Base-by-base conservation (phyloP, 192 early-diverging fungal species). In the Funneliformis mosseae region DNA sequence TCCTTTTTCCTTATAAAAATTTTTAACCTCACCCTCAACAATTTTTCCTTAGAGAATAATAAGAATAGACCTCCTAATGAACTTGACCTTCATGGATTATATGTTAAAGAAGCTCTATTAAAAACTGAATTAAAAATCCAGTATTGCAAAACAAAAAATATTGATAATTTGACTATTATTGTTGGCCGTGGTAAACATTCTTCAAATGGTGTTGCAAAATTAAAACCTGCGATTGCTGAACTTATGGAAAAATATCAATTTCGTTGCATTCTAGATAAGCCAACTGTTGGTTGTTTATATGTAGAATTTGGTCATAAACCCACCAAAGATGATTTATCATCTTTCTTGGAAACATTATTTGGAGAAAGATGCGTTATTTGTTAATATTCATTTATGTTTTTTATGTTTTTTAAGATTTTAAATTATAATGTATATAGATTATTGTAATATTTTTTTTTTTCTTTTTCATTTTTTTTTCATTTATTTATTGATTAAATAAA, bases 41-140 rank as follows among this genome's bases (percentile, higher is more conserved):
- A n/a, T n/a, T 59, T 79, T 42, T 45, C 75, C 2, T 25, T 55
- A 87, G 86, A 73, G 7, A 86, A 92, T 73, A 92, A 92, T 63
- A 27, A 75, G 6, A 45, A 28, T 5, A 77, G 87, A 41, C 80
- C 83, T 18, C 39, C 82, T 1, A 77, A 86, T 46, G 88, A 93
- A 74, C 77, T 94, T 67, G 93, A 94, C 82, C 71, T 94, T 38
- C 93, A 94, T 63, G 93, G 92, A 7, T 77, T 92, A 14, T 90
- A 85, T 79, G 93, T 94, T 39, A 76, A 82, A 75, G 93, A 93
- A 79, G 92, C 93, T 0, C 70, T 88, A 5, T 85, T 81, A 8
- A 81, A 85, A 11, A 82, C 90, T 1, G 85, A 89, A 28, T 81
- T 83, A 41, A 85, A 88, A 27, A 85, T 93, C 18, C 55, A 71